Percentiles rank a stretch among this genome's conserved stretches.
Conservation (phyloP, 2,329 filamentous ascomycete genomes). For the Ceratocystis alfenasii region DNA sequence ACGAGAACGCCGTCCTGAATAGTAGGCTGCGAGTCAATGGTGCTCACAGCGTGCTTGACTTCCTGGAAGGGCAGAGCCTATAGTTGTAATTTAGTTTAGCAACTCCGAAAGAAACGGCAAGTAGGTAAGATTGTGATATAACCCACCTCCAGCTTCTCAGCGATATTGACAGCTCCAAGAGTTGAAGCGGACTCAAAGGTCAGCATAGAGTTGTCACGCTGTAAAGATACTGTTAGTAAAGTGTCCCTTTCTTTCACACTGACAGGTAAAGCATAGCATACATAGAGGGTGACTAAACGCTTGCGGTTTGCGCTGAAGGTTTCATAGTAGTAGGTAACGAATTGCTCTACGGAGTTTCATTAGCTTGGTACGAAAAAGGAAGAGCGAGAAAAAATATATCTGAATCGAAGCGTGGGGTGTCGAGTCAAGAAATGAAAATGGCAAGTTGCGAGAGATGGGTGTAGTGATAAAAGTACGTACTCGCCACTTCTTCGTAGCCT, state of each 20-base stretch:
- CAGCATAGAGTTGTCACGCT: constrained; percentile 81
- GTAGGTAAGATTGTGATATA: constrained; percentile 14
- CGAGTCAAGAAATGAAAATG: background rate
- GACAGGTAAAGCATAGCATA: constrained; percentile 42
- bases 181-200: constrained; percentile 70
- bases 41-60: constrained; percentile 65
- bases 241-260: background rate
- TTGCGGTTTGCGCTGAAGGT: constrained; percentile 66
- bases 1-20: constrained; percentile 61
- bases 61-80: constrained; percentile 70
- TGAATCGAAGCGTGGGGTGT: background rate
- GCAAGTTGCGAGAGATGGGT: background rate
- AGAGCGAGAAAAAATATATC: background rate
- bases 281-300: constrained; percentile 62
- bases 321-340: constrained; percentile 83
- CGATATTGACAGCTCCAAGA: constrained; percentile 53
- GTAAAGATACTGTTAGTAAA: constrained; percentile 21
- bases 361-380: background rate
- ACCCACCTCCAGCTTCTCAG: constrained; percentile 70
- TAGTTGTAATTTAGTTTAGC: constrained; percentile 18
- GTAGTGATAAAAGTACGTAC: constrained; percentile 30
- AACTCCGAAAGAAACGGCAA: constrained; percentile 5
- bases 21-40: constrained; percentile 73
- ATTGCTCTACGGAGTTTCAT: constrained; percentile 51
- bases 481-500: constrained; percentile 38